phyloP scores from a whole-genome alignment of 805 yeast genomes.

The Saturnispora bothae region DNA sequence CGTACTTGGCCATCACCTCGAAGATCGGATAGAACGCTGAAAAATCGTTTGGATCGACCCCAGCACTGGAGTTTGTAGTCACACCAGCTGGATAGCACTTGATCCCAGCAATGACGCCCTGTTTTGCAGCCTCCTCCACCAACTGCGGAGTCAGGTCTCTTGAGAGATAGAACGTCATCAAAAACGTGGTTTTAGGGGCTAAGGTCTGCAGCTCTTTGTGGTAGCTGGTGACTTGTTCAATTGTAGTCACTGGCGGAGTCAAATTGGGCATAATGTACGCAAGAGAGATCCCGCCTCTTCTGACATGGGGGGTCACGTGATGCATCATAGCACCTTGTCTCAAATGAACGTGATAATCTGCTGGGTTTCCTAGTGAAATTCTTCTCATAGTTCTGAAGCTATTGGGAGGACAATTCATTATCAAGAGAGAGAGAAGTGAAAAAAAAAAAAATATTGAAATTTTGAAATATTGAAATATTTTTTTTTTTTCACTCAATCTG shows the following conservation, averaged over 20 bases:
- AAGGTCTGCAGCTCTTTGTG: constrained; percentile 49
- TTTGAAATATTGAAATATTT: neutral
- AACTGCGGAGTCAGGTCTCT: constrained; percentile 77
- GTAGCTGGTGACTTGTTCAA: constrained; percentile 63
- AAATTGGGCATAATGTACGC: constrained; percentile 96
- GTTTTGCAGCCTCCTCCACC: constrained; percentile 64
- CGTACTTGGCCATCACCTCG: constrained; percentile 72
- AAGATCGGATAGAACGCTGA: constrained; percentile 81
- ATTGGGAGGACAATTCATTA: constrained; percentile 3
- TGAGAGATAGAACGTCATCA: constrained; percentile 83
- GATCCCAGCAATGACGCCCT: constrained; percentile 69
- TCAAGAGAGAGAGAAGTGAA: neutral
- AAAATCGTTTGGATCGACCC: constrained; percentile 91
- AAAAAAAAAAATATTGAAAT: neutral
- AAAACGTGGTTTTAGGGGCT: constrained; percentile 75
- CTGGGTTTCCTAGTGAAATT: constrained; percentile 47
- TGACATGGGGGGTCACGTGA: constrained; percentile 79
- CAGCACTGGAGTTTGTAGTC: constrained; percentile 89
- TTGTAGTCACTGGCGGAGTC: constrained; percentile 80
- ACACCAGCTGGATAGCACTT: constrained; percentile 99
- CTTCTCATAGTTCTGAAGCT: constrained; percentile 3
- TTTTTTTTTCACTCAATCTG: neutral
- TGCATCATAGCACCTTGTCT: constrained; percentile 93
- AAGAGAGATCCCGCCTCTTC: constrained; percentile 82
- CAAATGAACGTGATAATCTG: constrained; percentile 93